Evolutionary conservation across 805 yeast genomes (phyloP).

Genomic region (Yarrowia deformans): DNA sequence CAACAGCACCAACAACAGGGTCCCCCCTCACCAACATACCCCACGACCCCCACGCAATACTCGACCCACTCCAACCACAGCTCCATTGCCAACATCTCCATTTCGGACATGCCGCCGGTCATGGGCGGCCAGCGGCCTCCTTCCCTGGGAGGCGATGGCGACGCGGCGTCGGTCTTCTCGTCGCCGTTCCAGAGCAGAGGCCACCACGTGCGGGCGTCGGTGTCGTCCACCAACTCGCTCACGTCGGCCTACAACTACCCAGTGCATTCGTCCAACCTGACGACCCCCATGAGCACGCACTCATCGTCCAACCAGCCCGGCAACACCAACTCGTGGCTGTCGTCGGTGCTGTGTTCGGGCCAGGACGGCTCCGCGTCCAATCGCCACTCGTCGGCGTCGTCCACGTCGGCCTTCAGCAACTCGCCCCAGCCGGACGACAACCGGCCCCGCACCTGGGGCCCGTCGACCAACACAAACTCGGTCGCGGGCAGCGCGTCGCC

Average conservation of each 20-base stretch:
- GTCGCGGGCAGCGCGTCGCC: slow-evolving; percentile 11
- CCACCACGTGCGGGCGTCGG: slow-evolving; percentile 31
- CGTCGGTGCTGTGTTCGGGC: slow-evolving; percentile 43
- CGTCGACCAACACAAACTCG: slow-evolving; percentile 42
- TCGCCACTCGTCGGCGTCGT: slow-evolving; percentile 31
- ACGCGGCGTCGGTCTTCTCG: slow-evolving; percentile 19
- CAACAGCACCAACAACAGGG: slow-evolving; percentile 36
- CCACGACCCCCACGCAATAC: slow-evolving; percentile 40
- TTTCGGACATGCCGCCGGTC: slow-evolving; percentile 34
- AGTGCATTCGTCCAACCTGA: slow-evolving; percentile 37
- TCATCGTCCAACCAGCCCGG: slow-evolving; percentile 37
- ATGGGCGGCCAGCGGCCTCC: slow-evolving; percentile 31
- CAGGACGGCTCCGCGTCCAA: slow-evolving; percentile 28
- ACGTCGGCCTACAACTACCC: slow-evolving; percentile 37
- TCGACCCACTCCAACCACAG: slow-evolving; percentile 29
- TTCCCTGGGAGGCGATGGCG: slow-evolving; percentile 25
- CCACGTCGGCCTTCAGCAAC: slow-evolving; percentile 27
- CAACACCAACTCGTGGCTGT: slow-evolving; percentile 46
- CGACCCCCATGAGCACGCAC: slow-evolving; percentile 31
- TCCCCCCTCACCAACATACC: slow-evolving; percentile 21
- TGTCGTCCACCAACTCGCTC: slow-evolving; percentile 33
- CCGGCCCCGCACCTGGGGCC: slow-evolving; percentile 49
- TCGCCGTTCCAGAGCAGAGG: slow-evolving; percentile 32
- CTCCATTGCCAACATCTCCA: slow-evolving; percentile 33
- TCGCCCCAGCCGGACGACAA: slow-evolving; percentile 43